Percentiles rank a stretch among this genome's conserved stretches.
Evolutionary conservation across 768 basidiomycete species (phyloP).

Genomic region (Candolleomyces efflorescens): DNA sequence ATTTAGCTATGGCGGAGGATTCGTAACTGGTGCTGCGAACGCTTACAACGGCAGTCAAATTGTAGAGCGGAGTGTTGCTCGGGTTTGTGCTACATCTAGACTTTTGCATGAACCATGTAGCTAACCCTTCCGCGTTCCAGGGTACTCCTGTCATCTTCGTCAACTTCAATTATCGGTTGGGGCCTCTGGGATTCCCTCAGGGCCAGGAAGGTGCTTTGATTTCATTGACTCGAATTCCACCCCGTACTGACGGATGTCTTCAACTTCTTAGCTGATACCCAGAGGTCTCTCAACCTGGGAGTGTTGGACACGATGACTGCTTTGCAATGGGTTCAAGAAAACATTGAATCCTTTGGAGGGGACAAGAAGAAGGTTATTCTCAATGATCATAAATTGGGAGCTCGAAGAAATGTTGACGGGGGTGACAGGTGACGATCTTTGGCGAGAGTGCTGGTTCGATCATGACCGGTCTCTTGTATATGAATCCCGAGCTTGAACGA

Average conservation of each 20-base stretch:
- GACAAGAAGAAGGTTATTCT: conserved; percentile 32
- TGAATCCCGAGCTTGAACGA: conserved; percentile 27
- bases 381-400: too few species aligned
- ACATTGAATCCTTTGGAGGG: conserved; percentile 59
- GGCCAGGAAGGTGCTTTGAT: conserved; percentile 32
- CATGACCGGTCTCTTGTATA: conserved; percentile 29
- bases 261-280: conserved; percentile 24
- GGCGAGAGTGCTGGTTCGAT: conserved; percentile 12
- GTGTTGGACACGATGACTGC: conserved; percentile 44
- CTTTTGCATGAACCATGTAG: neutral
- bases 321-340: conserved; percentile 52
- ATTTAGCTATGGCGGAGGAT: conserved; percentile 34
- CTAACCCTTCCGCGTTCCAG: conserved; percentile 23
- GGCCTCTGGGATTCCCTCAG: conserved; percentile 42
- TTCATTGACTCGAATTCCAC: conserved; percentile 33
- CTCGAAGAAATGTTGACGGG: neutral
- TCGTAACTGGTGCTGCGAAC: conserved; percentile 21
- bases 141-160: conserved; percentile 42
- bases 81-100: conserved; percentile 22
- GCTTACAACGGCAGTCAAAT: conserved; percentile 29
- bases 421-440: conserved; percentile 33
- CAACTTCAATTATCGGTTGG: conserved; percentile 38
- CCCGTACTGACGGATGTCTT: conserved; percentile 25
- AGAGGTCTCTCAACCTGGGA: conserved; percentile 39
- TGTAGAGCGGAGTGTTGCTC: conserved; percentile 31